Evolutionary conservation across 345 rosid genomes (phyloP).

Genomic region (Eucalyptus marginata): DNA sequence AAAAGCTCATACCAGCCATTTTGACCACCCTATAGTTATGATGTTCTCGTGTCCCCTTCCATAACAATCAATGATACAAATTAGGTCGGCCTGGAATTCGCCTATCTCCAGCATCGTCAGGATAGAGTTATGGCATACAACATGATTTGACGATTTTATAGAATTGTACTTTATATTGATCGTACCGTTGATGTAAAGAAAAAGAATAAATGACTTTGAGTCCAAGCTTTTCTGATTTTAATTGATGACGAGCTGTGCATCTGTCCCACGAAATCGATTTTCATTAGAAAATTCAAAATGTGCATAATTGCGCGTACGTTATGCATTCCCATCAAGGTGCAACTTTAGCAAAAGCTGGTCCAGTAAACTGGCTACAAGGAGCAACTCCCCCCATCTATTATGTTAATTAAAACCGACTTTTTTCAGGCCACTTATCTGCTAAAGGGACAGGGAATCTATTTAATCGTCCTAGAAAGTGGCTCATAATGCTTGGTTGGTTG

Average conservation of each 20-base stretch:
- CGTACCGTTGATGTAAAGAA: neutral
- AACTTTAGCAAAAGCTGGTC: neutral
- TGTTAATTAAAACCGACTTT: neutral
- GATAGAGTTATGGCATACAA: neutral
- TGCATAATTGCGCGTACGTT: neutral
- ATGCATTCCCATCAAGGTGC: neutral
- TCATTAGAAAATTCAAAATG: neutral
- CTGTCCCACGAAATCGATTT: neutral
- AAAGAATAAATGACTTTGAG: neutral
- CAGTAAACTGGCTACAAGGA: neutral
- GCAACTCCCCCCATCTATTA: neutral
- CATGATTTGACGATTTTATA: neutral
- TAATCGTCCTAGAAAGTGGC: neutral
- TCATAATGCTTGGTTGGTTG: neutral
- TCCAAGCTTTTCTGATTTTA: neutral
- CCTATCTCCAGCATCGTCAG: neutral
- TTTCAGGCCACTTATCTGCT: neutral
- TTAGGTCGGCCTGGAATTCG: neutral
- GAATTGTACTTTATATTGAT: neutral
- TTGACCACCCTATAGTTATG: neutral
- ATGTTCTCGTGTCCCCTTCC: neutral
- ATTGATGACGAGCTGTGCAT: neutral
- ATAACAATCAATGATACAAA: neutral
- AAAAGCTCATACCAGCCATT: neutral
- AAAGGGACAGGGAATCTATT: neutral